phyloP scores from a whole-genome alignment of 2,329 filamentous ascomycete genomes.

The Epichloe sibirici region DNA sequence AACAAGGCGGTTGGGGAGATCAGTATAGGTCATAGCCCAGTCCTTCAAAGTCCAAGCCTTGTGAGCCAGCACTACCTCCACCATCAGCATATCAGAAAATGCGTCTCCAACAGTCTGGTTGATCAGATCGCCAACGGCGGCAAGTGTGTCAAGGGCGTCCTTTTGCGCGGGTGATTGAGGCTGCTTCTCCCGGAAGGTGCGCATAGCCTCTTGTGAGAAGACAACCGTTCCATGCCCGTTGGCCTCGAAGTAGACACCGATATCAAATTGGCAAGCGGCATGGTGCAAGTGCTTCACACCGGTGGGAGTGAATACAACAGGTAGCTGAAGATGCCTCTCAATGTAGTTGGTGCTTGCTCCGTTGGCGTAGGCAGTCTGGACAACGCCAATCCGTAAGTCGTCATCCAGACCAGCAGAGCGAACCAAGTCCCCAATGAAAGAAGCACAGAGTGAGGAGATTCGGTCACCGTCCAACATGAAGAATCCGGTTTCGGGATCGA shows the following conservation, averaged over 20 bases:
- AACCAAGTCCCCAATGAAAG: constrained; percentile 83
- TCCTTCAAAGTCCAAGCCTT: constrained; percentile 83
- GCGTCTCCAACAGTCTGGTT: constrained; percentile 98
- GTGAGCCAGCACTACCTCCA: constrained; percentile 91
- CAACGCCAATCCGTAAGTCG: constrained; percentile 80
- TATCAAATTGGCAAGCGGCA: constrained; percentile 86
- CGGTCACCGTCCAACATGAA: constrained; percentile 91
- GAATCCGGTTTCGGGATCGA: constrained; percentile 71
- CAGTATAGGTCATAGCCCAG: constrained; percentile 86
- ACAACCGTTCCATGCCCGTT: constrained; percentile 96
- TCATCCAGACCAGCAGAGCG: constrained; percentile 65
- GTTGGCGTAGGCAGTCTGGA: constrained; percentile 97
- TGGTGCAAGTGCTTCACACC: constrained; percentile 98
- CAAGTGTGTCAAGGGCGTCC: constrained; percentile 73
- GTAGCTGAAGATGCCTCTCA: constrained; percentile 73
- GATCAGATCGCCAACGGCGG: constrained; percentile 78
- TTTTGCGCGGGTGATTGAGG: constrained; percentile 88
- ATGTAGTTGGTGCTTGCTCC: constrained; percentile 90
- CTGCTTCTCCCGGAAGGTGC: constrained; percentile 63
- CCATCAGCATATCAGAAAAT: constrained; percentile 87
- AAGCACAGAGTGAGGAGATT: constrained; percentile 86
- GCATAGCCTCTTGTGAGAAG: constrained; percentile 75
- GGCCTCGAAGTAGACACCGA: constrained; percentile 97
- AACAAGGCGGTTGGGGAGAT: constrained; percentile 90
- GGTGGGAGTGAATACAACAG: constrained; percentile 85